Evolutionary conservation across 2,329 filamentous ascomycete genomes (phyloP), one percentile per base, ranked within the genome.

Genomic region (Polychaeton citri): DNA sequence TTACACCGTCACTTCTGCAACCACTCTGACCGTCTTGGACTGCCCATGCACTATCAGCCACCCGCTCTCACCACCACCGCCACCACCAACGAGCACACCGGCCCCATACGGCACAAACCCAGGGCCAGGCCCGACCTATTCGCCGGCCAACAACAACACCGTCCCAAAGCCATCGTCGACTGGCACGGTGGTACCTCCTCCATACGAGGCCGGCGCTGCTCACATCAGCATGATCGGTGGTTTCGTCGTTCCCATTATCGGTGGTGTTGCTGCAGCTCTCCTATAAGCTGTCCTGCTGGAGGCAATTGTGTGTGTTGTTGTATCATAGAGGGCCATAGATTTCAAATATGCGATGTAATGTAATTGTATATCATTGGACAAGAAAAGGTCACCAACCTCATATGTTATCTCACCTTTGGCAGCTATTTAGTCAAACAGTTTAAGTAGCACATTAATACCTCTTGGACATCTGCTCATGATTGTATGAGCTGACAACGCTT

Each of bases 21-120:
- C 46, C 33, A 47, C 41, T 32, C 35, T 47, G n/a, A 48, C 45
- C 19, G 44, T 51, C 38, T 46, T 46, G 16, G 40, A 44, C 34
- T 49, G 43, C 45, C 43, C 41, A 43, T 28, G 24, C 24, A 28
- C 24, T 3, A 28, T 28, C 7, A 35, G 17, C 18, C 31, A 30
- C 24, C 35, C 32, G 24, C 20, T 31, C 34, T 39, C 20, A 32
- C 41, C 20, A 21, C 31, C 32, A 34, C 41, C 32, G 30, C 35
- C 32, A 34, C 35, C 21, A 33, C 43, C 37, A 18, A 19, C 21
- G 33, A 39, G 46, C 44, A 46, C 42, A 38, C 44, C 44, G 12
- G 24, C 24, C 15, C 12, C 12, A 4, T 10, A 15, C 3, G 12
- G 24, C 24, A 28, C 24, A 10, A 7, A 12, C 24, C 12, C 15